Conservation (phyloP, 2,329 filamentous ascomycete genomes). For the Allantophomopsis cytisporea region DNA sequence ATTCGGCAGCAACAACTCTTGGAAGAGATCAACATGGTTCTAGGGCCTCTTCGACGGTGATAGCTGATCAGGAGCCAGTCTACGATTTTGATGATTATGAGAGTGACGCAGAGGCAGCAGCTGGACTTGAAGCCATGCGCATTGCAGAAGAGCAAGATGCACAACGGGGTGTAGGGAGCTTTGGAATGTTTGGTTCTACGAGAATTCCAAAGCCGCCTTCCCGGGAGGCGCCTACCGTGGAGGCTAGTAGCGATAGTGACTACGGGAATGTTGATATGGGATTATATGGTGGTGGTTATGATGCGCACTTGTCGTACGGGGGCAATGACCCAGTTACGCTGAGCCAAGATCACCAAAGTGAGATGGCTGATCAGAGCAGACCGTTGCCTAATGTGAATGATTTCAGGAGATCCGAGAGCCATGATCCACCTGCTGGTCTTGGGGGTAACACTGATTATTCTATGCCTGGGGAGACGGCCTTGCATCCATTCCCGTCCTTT, state of each 20-base stretch:
- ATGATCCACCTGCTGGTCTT: slow-evolving; percentile 12
- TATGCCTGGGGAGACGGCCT: slow-evolving; percentile 32
- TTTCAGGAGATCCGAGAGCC: slow-evolving; percentile 14
- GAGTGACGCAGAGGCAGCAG: slow-evolving; percentile 77
- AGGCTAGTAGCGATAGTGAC: slow-evolving; percentile 54
- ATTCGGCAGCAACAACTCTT: slow-evolving; percentile 34
- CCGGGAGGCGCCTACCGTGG: slow-evolving; percentile 8
- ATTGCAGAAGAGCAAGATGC: slow-evolving; percentile 71
- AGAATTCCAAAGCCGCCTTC: slow-evolving; percentile 26
- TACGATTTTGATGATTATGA: slow-evolving; percentile 46
- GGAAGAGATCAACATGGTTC: slow-evolving; percentile 36
- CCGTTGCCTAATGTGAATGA: slow-evolving; percentile 33
- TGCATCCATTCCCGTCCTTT: slow-evolving; percentile 42
- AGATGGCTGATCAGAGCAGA: slow-evolving; percentile 29
- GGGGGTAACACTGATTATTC: slow-evolving; percentile 21
- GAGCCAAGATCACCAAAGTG: slow-evolving; percentile 18
- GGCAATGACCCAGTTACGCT: slow-evolving; percentile 27
- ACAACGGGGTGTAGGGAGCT: slow-evolving; percentile 43
- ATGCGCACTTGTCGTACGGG: slow-evolving; percentile 46
- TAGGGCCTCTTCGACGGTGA: slow-evolving; percentile 29
- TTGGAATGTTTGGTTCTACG: slow-evolving; percentile 31
- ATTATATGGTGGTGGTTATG: slow-evolving; percentile 60
- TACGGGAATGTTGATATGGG: slow-evolving; percentile 60
- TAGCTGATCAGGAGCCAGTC: slow-evolving; percentile 15
- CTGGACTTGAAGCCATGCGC: slow-evolving; percentile 71